Evolutionary conservation across 352 stramenopile genomes (phyloP).

Genomic region (Nothophytophthora sp.): DNA sequence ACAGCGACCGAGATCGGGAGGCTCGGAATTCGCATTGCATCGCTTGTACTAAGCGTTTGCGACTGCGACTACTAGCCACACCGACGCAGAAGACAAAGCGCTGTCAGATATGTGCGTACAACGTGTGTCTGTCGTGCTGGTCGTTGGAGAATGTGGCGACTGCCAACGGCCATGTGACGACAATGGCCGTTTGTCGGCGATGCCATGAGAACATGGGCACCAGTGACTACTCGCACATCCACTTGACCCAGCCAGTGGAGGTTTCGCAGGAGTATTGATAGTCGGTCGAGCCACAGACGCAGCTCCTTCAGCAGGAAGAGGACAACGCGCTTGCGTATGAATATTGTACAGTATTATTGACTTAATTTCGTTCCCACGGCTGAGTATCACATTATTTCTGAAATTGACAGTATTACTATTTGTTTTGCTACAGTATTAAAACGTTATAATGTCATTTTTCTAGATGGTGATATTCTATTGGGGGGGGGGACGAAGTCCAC

Average conservation of each 20-base stretch:
- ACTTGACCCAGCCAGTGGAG: conserved; percentile 9
- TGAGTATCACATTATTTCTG: no score
- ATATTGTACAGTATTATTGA: no score
- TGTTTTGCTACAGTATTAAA: no score
- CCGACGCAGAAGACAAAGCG: conserved; percentile 32
- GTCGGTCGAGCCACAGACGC: no score
- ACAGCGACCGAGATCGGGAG: conserved; percentile 5
- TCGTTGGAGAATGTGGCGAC: conserved; percentile 42
- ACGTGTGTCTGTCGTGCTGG: conserved; percentile 41
- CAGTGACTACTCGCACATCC: conserved; percentile 40
- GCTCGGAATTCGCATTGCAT: conserved; percentile 36
- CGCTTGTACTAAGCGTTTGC: conserved; percentile 42
- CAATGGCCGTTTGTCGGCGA: conserved; percentile 36
- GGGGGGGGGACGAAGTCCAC: no score
- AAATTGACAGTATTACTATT: no score
- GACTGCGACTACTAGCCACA: conserved; percentile 30
- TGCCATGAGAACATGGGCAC: conserved; percentile 43
- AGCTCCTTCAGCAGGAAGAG: no score
- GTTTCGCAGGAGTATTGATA: background rate
- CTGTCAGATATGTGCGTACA: conserved; percentile 50
- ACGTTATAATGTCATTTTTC: no score
- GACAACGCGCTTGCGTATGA: no score
- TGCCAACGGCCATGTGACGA: conserved; percentile 29
- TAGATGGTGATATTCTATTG: no score
- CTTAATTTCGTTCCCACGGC: no score